These are phyloP conservation scores for Tagetes patula DNA, from an alignment of 129 eudicot genomes.

Conservation along the genomic window DNA sequence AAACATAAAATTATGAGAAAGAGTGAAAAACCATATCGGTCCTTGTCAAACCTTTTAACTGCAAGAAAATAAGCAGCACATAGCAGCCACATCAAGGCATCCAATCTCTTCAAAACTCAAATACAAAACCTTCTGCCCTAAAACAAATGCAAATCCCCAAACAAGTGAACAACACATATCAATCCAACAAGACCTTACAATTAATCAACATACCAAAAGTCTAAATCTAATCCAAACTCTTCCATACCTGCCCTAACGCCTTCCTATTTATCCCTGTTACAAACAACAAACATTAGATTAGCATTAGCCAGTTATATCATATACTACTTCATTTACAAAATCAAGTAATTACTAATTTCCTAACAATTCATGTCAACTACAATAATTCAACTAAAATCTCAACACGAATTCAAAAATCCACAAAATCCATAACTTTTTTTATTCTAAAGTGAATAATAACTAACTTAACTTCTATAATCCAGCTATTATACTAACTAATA, in stretches of 20 bases:
- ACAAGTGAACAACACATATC: conserved; percentile 14
- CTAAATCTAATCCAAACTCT: conserved; percentile 21
- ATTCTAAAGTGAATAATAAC: too few species aligned
- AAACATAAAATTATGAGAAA: conserved; percentile 39
- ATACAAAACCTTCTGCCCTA: conserved; percentile 39
- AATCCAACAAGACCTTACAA: conserved; percentile 19
- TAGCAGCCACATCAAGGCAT: conserved; percentile 42
- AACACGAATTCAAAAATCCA: neutral
- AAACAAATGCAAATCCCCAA: conserved; percentile 29
- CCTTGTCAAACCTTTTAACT: conserved; percentile 35
- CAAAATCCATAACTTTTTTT: neutral
- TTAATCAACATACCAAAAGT: neutral
- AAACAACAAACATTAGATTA: conserved; percentile 27
- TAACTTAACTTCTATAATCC: conserved; percentile 8
- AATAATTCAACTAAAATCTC: neutral
- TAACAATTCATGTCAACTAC: neutral
- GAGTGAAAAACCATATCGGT: conserved; percentile 15
- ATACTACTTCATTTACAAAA: neutral
- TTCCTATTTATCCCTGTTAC: conserved; percentile 38
- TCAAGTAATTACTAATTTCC: neutral
- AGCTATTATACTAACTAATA: neutral
- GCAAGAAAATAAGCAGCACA: conserved; percentile 40
- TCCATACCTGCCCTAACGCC: conserved; percentile 22
- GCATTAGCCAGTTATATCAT: conserved; percentile 23
- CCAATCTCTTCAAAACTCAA: conserved; percentile 46